A percentile compares a stretch with the other conserved stretches of the same genome.
These are phyloP conservation scores for Eimeria nieschulzi DNA, from an alignment of 169 alveolate genomes.

Conservation along the genomic window DNA sequence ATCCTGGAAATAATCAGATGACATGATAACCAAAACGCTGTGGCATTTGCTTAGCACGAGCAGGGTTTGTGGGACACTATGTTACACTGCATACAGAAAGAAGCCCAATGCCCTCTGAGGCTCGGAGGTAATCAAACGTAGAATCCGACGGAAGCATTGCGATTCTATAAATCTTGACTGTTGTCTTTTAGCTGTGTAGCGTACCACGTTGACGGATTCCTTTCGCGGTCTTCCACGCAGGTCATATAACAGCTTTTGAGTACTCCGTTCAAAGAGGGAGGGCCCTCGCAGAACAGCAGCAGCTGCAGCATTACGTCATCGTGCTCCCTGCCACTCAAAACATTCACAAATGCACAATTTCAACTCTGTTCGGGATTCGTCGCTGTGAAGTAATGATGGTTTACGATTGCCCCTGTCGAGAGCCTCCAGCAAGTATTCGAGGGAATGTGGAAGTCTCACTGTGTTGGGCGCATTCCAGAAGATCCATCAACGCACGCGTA, in stretches of 20 bases:
- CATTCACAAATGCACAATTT: not conserved
- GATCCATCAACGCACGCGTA: slow-evolving; percentile 64
- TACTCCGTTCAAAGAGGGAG: slow-evolving; percentile 49
- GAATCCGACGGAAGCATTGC: too few relatives aligned
- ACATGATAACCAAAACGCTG: too few relatives aligned
- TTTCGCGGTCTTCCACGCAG: slow-evolving; percentile 52
- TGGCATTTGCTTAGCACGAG: too few relatives aligned
- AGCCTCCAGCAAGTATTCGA: too few relatives aligned
- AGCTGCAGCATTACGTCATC: slow-evolving; percentile 63
- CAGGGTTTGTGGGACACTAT: too few relatives aligned
- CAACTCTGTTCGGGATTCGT: not conserved
- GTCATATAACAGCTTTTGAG: slow-evolving; percentile 66
- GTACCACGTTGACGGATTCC: slow-evolving; percentile 56
- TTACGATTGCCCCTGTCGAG: too few relatives aligned
- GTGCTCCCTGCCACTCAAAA: slow-evolving; percentile 53
- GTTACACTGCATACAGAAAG: too few relatives aligned
- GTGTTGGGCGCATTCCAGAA: slow-evolving; percentile 54
- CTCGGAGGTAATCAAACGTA: too few relatives aligned
- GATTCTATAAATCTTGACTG: too few relatives aligned
- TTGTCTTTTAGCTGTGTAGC: not conserved
- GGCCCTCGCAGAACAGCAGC: slow-evolving; percentile 50
- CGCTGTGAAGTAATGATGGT: too few relatives aligned
- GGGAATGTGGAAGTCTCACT: slow-evolving; percentile 25
- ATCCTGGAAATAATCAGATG: slow-evolving; percentile 7
- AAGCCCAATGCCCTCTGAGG: too few relatives aligned